phyloP scores from a whole-genome alignment of 345 rosid species.

The Heritiera littoralis region DNA sequence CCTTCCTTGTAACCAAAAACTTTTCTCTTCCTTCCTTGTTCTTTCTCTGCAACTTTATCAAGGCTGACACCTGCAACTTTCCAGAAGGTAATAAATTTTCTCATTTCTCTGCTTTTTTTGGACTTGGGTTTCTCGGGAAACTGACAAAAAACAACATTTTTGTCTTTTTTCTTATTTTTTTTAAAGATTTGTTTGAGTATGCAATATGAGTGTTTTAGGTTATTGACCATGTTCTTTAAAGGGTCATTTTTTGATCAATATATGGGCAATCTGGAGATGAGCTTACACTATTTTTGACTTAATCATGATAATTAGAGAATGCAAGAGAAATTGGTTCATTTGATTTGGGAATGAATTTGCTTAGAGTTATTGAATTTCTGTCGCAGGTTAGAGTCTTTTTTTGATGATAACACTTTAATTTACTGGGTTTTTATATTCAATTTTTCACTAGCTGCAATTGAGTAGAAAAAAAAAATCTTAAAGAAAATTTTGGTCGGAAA shows the following conservation, averaged over 20 bases:
- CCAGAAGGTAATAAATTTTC: slow-evolving; percentile 7
- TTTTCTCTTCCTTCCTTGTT: neutral
- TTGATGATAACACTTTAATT: neutral
- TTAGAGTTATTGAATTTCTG: neutral
- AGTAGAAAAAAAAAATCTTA: neutral
- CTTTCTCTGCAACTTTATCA: neutral
- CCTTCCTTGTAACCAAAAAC: no score
- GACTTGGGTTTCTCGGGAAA: slow-evolving; percentile 4
- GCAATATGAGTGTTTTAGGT: neutral
- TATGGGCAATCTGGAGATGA: neutral
- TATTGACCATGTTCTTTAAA: neutral
- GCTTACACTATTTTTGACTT: neutral
- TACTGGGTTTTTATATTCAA: neutral
- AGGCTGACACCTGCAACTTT: neutral
- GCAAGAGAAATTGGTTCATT: neutral
- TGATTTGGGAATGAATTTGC: neutral
- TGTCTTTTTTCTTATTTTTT: neutral
- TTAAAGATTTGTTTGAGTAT: neutral
- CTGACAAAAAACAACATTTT: neutral
- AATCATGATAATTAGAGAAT: neutral
- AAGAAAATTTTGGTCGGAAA: neutral
- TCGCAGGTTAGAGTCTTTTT: neutral
- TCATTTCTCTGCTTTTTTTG: neutral
- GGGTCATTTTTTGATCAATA: neutral
- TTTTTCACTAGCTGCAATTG: neutral